Conservation (phyloP, 768 basidiomycete species). For the Dioszegia hungarica region DNA sequence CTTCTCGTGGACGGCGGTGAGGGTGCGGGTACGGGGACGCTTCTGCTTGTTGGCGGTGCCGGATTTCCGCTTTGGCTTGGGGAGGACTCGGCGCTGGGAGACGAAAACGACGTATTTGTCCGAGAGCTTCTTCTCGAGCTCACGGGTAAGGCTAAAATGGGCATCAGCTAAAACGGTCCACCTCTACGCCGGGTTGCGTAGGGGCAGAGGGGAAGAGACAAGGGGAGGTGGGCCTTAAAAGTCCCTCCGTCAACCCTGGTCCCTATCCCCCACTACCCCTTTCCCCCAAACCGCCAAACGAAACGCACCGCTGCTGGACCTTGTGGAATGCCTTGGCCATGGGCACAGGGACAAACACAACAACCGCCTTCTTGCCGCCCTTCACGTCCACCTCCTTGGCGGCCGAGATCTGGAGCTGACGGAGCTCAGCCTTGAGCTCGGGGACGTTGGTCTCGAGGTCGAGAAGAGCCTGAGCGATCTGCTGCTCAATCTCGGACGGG, state of each 20-base stretch:
- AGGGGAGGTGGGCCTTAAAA: slow-evolving; percentile 49
- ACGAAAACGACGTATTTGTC: slow-evolving; percentile 99
- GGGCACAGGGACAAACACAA: slow-evolving; percentile 95
- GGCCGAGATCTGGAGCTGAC: slow-evolving; percentile 92
- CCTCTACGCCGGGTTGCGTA: too few species aligned
- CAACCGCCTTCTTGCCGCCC: slow-evolving; percentile 98
- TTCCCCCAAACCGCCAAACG: too few species aligned
- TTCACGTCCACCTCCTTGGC: slow-evolving; percentile 98
- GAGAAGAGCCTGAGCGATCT: slow-evolving; percentile 90
- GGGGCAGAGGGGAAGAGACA: too few species aligned
- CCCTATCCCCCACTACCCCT: slow-evolving; percentile 24
- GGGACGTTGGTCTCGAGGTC: slow-evolving; percentile 98
- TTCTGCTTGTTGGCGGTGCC: slow-evolving; percentile 75
- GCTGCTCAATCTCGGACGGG: slow-evolving; percentile 93
- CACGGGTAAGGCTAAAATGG: slow-evolving; percentile 91
- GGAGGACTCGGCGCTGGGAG: slow-evolving; percentile 96
- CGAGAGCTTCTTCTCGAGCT: slow-evolving; percentile 99
- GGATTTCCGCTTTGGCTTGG: slow-evolving; percentile 90
- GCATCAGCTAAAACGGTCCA: not conserved
- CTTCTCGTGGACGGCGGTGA: slow-evolving; percentile 95
- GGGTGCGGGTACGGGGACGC: slow-evolving; percentile 91
- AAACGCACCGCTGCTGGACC: slow-evolving; percentile 92
- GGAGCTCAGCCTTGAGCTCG: slow-evolving; percentile 94
- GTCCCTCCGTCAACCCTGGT: slow-evolving; percentile 47
- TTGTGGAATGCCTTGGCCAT: slow-evolving; percentile 98